Evolutionary conservation across 2,329 filamentous ascomycete genomes (phyloP).

Genomic region (Acarospora socialis): DNA sequence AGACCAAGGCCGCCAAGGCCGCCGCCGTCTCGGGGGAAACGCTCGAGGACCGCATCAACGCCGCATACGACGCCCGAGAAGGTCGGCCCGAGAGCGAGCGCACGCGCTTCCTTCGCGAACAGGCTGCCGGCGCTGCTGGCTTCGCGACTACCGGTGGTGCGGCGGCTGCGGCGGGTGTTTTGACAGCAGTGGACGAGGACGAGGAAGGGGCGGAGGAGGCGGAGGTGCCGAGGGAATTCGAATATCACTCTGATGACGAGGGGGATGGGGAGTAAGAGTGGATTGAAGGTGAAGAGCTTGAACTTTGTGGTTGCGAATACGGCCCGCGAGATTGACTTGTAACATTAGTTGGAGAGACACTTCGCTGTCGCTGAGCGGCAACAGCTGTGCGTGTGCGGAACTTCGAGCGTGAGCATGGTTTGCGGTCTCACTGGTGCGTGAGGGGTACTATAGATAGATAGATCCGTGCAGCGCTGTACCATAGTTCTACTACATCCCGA

Average conservation of each 20-base stretch:
- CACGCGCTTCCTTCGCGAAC: slow-evolving; percentile 16
- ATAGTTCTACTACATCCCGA: no score
- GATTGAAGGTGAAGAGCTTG: no score
- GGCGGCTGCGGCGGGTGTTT: slow-evolving; percentile 60
- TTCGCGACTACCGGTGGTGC: slow-evolving; percentile 39
- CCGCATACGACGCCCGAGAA: slow-evolving; percentile 23
- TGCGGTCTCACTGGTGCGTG: no score
- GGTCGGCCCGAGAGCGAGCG: slow-evolving; percentile 14
- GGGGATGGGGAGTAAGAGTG: slow-evolving; percentile 16
- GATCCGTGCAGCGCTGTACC: no score
- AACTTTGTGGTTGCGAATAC: no score
- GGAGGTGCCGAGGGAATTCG: slow-evolving; percentile 32
- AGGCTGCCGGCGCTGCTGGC: slow-evolving; percentile 18
- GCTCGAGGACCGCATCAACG: slow-evolving; percentile 30
- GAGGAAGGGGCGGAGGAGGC: slow-evolving; percentile 35
- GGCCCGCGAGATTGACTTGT: no score
- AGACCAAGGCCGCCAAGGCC: slow-evolving; percentile 44
- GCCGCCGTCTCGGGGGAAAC: slow-evolving; percentile 31
- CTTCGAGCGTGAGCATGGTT: no score
- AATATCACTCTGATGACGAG: slow-evolving; percentile 30
- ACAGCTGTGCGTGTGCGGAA: no score
- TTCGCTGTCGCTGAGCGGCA: no score
- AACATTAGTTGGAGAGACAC: no score
- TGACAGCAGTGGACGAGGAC: slow-evolving; percentile 73
- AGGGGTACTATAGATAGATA: no score